A percentile compares a stretch with the other conserved stretches of the same genome.
Conservation (phyloP, 2,329 filamentous ascomycete species). For the Pseudocercospora fuligena region DNA sequence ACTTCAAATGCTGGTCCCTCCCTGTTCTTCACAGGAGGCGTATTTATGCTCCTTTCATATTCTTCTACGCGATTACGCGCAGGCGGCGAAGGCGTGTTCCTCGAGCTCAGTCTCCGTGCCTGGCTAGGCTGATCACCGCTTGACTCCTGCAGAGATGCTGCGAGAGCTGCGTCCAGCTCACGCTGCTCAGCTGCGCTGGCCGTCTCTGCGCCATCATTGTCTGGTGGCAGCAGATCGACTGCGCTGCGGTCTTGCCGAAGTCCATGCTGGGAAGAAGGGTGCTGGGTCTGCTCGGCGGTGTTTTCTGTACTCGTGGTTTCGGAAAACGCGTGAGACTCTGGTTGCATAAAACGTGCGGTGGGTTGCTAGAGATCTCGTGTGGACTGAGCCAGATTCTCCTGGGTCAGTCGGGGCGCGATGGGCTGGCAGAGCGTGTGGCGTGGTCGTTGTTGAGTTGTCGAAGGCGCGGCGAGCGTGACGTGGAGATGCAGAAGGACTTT, state of each 20-base stretch:
- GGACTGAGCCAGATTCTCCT: slow-evolving; percentile 62
- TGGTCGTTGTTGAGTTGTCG: not conserved
- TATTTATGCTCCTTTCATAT: slow-evolving; percentile 54
- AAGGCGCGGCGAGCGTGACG: not conserved
- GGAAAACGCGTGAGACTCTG: slow-evolving; percentile 59
- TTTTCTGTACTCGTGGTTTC: slow-evolving; percentile 51
- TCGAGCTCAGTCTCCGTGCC: slow-evolving; percentile 35
- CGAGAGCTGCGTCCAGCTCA: slow-evolving; percentile 34
- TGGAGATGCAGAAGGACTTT: not conserved
- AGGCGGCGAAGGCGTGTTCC: slow-evolving; percentile 44
- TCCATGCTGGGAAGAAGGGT: slow-evolving; percentile 64
- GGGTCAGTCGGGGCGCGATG: slow-evolving; percentile 53
- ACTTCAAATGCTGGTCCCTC: slow-evolving; percentile 59
- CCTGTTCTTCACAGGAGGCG: slow-evolving; percentile 45
- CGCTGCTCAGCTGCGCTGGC: slow-evolving; percentile 32
- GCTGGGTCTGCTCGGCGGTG: slow-evolving; percentile 43
- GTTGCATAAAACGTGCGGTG: slow-evolving; percentile 66
- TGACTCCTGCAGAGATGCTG: slow-evolving; percentile 35
- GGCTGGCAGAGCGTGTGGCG: slow-evolving; percentile 4
- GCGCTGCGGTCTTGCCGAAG: slow-evolving; percentile 49
- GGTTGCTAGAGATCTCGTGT: slow-evolving; percentile 38
- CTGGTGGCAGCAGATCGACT: slow-evolving; percentile 49
- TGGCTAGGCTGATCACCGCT: slow-evolving; percentile 13
- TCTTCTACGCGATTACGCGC: slow-evolving; percentile 58
- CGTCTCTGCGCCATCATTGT: slow-evolving; percentile 39